These are phyloP conservation scores for Parascedosporium putredinis DNA, from an alignment of 2,329 filamentous ascomycete species.

Conservation along the genomic window DNA sequence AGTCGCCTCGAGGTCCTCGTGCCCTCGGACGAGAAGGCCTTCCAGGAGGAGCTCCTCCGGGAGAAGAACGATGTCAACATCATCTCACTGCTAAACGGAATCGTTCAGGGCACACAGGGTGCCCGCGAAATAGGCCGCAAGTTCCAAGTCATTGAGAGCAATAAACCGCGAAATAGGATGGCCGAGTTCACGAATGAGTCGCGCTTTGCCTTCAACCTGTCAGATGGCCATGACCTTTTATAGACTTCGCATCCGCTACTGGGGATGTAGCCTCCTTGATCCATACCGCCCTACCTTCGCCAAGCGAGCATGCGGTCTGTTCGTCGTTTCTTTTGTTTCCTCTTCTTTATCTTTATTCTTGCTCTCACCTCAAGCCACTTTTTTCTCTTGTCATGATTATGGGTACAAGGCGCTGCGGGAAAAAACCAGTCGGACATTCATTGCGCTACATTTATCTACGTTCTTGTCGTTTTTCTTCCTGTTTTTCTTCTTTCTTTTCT, in stretches of 20 bases:
- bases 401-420: too few species aligned
- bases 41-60: constrained; percentile 60
- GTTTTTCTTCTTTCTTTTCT: not conserved
- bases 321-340: too few species aligned
- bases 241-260: not conserved
- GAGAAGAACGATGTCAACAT: constrained; percentile 80
- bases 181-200: not conserved
- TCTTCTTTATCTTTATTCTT: not conserved
- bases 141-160: constrained; percentile 48
- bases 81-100: constrained; percentile 61
- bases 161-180: not conserved
- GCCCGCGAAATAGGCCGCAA: constrained; percentile 69
- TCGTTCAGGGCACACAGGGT: constrained; percentile 62
- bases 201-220: not conserved
- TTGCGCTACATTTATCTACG: too few species aligned
- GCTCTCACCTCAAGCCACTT: not conserved
- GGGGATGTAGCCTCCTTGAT: not conserved
- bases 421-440: too few species aligned
- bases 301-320: too few species aligned
- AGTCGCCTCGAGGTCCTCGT: constrained; percentile 73
- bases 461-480: too few species aligned
- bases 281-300: too few species aligned
- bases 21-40: constrained; percentile 55
- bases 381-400: too few species aligned
- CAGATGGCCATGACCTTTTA: not conserved